Conservation (phyloP, 805 yeast species). For the Candida maltosa region DNA sequence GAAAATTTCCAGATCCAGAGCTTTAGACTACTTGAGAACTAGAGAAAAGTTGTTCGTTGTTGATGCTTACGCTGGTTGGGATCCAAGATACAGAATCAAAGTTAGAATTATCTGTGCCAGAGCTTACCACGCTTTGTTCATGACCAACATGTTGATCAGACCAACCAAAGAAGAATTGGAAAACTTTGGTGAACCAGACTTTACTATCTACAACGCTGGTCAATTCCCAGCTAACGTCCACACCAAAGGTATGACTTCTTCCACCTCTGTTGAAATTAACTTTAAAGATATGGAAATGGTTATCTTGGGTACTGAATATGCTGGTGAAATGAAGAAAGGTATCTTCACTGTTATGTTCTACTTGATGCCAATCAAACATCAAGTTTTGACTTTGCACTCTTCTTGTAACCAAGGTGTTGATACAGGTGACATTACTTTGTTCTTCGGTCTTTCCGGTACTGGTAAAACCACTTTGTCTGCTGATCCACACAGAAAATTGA, state of each 20-base stretch:
- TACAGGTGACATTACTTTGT: constrained; percentile 84
- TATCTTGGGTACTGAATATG: constrained; percentile 96
- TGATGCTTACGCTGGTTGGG: constrained; percentile 99
- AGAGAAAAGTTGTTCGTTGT: constrained; percentile 91
- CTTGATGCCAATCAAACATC: constrained; percentile 92
- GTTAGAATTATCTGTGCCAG: constrained; percentile 96
- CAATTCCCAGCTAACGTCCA: constrained; percentile 96
- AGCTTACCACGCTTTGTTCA: constrained; percentile 96
- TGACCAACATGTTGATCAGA: constrained; percentile 96
- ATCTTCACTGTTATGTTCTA: constrained; percentile 98
- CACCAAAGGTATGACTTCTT: constrained; percentile 96
- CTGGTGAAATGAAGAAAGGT: constrained; percentile 99
- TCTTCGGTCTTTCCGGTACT: constrained; percentile 96
- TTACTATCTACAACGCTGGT: constrained; percentile 97
- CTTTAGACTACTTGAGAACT: constrained; percentile 93
- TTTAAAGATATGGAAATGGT: constrained; percentile 99
- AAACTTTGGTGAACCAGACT: constrained; percentile 94
- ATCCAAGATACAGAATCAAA: constrained; percentile 93
- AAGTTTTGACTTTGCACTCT: constrained; percentile 90
- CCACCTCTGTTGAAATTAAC: constrained; percentile 93
- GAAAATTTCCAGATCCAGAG: constrained; percentile 94
- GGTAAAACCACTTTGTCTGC: constrained; percentile 98
- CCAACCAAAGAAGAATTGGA: constrained; percentile 88
- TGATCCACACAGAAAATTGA: constrained; percentile 87
- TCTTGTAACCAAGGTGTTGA: constrained; percentile 87